Conservation (phyloP, 768 basidiomycete genomes). For the Hydnomerulius pinastri region DNA sequence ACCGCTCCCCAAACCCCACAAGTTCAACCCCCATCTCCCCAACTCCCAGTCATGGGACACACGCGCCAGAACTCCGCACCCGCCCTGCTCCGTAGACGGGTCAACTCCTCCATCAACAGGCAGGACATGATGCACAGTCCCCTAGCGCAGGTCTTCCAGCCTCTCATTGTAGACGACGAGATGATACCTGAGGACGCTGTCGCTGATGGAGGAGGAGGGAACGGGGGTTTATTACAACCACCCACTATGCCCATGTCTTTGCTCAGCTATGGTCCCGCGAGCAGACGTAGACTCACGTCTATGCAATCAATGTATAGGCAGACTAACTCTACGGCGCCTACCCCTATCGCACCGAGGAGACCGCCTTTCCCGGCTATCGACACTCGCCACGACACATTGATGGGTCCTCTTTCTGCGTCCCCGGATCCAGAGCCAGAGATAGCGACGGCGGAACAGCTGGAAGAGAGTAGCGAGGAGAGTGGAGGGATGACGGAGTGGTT, state of each 20-base stretch:
- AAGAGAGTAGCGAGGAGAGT: constrained; percentile 27
- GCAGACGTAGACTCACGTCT: constrained; percentile 41
- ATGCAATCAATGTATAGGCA: constrained; percentile 25
- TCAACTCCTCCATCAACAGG: constrained; percentile 20
- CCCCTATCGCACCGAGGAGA: constrained; percentile 6
- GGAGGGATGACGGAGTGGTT: constrained; percentile 30
- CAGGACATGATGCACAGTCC: constrained; percentile 45
- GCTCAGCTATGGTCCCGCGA: constrained; percentile 42
- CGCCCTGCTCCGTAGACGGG: constrained; percentile 18
- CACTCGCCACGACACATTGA: constrained; percentile 25
- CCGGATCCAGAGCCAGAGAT: constrained; percentile 22
- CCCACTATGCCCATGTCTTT: constrained; percentile 17
- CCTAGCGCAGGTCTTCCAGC: constrained; percentile 74
- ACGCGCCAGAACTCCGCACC: constrained; percentile 17
- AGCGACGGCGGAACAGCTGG: constrained; percentile 27
- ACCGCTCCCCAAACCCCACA: neutral
- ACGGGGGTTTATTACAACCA: constrained; percentile 3
- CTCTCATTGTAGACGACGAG: constrained; percentile 57
- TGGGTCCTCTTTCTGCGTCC: constrained; percentile 25
- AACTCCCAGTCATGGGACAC: constrained; percentile 4
- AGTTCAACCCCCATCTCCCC: constrained; percentile 8
- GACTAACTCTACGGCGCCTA: constrained; percentile 12
- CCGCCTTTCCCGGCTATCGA: constrained; percentile 20
- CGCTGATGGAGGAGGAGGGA: constrained; percentile 9
- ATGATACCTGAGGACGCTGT: constrained; percentile 36